These are phyloP conservation scores for Clarireedia monteithiana DNA, from an alignment of 2,329 filamentous ascomycete genomes.

Conservation along the genomic window DNA sequence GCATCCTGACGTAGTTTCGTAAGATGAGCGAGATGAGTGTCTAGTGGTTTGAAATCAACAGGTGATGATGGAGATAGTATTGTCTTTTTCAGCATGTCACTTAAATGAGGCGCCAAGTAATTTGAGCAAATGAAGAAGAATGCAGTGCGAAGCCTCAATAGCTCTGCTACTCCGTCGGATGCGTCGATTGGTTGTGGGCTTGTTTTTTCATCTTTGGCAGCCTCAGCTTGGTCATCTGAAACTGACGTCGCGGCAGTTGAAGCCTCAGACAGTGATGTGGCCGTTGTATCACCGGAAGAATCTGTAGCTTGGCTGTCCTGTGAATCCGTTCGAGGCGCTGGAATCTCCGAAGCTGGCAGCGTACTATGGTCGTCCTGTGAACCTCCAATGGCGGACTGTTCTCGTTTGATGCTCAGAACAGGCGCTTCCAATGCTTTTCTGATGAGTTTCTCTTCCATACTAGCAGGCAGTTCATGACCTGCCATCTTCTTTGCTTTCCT, in stretches of 20 bases:
- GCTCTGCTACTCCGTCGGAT: conserved; percentile 32
- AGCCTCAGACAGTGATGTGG: conserved; percentile 32
- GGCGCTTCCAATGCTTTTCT: conserved; percentile 69
- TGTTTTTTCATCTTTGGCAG: conserved; percentile 18
- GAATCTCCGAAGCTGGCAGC: conserved; percentile 23
- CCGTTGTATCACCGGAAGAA: conserved; percentile 28
- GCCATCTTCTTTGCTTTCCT: conserved; percentile 65
- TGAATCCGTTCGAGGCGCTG: conserved; percentile 26
- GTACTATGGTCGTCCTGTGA: conserved; percentile 22
- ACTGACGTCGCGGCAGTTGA: conserved; percentile 33
- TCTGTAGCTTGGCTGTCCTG: conserved; percentile 27
- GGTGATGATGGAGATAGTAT: conserved; percentile 30
- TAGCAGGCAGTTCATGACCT: conserved; percentile 59
- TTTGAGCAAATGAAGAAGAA: conserved; percentile 42
- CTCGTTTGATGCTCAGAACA: conserved; percentile 57
- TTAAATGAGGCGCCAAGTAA: conserved; percentile 36
- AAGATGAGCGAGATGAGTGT: conserved; percentile 61
- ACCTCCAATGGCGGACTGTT: conserved; percentile 31
- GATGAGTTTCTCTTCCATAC: conserved; percentile 82
- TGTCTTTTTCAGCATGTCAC: conserved; percentile 31
- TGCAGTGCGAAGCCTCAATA: conserved; percentile 41
- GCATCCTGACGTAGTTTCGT: conserved; percentile 64
- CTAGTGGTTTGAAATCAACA: conserved; percentile 63
- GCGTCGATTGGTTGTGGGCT: conserved; percentile 18
- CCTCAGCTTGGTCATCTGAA: conserved; percentile 18